Percentiles rank a stretch among this genome's conserved stretches.
phyloP scores from a whole-genome alignment of 345 rosid genomes.

The Anastatica hierochuntica region DNA sequence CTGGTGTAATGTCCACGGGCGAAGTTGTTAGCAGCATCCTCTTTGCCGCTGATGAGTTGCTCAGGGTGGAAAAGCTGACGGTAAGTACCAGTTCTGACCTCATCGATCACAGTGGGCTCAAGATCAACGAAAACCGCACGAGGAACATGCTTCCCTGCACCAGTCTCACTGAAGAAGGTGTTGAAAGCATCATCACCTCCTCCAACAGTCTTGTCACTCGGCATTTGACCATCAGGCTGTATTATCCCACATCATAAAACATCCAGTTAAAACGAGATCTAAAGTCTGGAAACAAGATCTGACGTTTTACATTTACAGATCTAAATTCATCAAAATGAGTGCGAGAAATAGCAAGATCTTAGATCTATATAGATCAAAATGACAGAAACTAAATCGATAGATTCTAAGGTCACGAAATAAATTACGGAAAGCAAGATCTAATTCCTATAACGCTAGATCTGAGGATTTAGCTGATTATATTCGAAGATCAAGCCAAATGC shows the following conservation, averaged over 20 bases:
- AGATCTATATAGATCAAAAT: not conserved
- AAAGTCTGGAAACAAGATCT: not conserved
- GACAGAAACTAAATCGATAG: not conserved
- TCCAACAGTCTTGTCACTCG: constrained; percentile 50
- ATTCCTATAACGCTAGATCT: too few species aligned
- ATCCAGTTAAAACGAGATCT: not conserved
- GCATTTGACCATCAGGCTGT: constrained; percentile 14
- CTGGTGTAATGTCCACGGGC: constrained; percentile 93
- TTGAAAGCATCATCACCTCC: constrained; percentile 65
- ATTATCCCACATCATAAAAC: not conserved
- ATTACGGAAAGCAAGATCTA: too few species aligned
- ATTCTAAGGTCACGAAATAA: too few species aligned
- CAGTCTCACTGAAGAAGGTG: constrained; percentile 91
- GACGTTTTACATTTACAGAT: too few species aligned
- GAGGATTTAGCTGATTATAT: not conserved
- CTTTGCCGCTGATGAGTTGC: constrained; percentile 90
- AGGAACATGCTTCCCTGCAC: constrained; percentile 82
- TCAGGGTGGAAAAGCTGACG: constrained; percentile 89
- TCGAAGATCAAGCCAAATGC: not conserved
- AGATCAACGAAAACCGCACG: constrained; percentile 77
- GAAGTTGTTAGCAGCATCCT: constrained; percentile 88
- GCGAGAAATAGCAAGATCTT: too few species aligned
- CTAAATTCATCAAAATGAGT: too few species aligned
- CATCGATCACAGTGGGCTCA: constrained; percentile 84
- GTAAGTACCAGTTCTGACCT: constrained; percentile 61